phyloP scores from a whole-genome alignment of 148 eudicot species.

The Nepenthes mirabilis region DNA sequence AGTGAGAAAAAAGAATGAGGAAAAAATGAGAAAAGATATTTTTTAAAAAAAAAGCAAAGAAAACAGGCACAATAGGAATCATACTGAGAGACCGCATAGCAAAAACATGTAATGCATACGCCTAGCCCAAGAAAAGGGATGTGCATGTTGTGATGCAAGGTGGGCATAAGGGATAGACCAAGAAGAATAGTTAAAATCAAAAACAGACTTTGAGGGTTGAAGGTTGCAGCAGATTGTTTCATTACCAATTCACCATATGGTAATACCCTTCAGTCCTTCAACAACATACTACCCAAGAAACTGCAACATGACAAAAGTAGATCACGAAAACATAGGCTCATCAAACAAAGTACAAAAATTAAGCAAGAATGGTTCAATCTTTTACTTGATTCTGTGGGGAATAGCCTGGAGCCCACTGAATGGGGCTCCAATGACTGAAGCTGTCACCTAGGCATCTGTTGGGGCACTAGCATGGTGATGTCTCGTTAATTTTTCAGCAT shows the following conservation, averaged over 20 bases:
- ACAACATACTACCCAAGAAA: background rate
- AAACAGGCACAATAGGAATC: no score
- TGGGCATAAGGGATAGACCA: no score
- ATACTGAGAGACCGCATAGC: no score
- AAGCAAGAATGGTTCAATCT: background rate
- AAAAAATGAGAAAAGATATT: no score
- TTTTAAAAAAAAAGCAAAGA: no score
- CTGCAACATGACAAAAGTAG: background rate
- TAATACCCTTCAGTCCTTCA: background rate
- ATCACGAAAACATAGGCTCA: background rate
- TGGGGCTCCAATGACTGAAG: background rate
- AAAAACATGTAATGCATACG: no score
- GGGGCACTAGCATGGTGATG: background rate
- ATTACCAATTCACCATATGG: background rate
- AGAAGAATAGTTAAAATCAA: background rate
- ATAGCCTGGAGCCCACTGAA: background rate
- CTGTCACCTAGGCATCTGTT: background rate
- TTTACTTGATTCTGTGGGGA: background rate
- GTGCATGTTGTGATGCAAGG: no score
- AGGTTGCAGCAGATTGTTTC: background rate
- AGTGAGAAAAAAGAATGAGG: no score
- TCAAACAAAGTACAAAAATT: background rate
- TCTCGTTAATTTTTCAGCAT: background rate
- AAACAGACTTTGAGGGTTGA: background rate
- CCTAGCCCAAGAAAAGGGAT: no score